phyloP scores from a whole-genome alignment of 1,139 yeast genomes.

The Candida tropicalis region DNA sequence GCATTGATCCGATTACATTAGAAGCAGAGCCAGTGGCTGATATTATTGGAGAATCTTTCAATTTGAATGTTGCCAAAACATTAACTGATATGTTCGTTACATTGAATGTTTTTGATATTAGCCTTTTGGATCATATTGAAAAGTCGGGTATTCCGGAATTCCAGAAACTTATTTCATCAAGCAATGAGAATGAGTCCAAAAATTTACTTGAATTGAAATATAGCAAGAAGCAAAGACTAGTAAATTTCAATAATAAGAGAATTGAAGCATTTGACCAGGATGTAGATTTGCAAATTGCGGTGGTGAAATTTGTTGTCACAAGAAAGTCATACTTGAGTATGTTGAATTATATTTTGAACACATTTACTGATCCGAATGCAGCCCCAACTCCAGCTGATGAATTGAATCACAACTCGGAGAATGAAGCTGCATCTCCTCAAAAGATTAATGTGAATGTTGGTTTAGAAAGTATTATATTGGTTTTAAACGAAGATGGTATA shows the following conservation, averaged over 20 bases:
- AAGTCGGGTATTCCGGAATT: conserved; percentile 63
- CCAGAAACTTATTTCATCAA: conserved; percentile 71
- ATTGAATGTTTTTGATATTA: conserved; percentile 63
- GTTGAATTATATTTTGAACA: conserved; percentile 78
- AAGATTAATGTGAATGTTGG: conserved; percentile 69
- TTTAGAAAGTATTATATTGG: conserved; percentile 72
- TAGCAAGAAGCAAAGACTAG: conserved; percentile 59
- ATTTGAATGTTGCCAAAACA: conserved; percentile 62
- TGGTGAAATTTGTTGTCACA: conserved; percentile 74
- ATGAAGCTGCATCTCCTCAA: conserved; percentile 63
- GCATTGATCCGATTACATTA: conserved; percentile 62
- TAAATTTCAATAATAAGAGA: conserved; percentile 53
- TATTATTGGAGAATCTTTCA: conserved; percentile 66
- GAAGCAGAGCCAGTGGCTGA: conserved; percentile 72
- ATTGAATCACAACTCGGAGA: conserved; percentile 63
- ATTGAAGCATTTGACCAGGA: conserved; percentile 82
- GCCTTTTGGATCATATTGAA: conserved; percentile 76
- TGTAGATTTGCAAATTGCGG: conserved; percentile 74
- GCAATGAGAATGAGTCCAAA: conserved; percentile 38
- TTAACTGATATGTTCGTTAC: conserved; percentile 66
- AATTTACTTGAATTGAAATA: conserved; percentile 69
- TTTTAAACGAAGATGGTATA: conserved; percentile 81
- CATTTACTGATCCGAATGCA: conserved; percentile 83
- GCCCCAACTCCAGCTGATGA: conserved; percentile 68
- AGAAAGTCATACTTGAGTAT: conserved; percentile 79